Conservation (phyloP, 2,329 filamentous ascomycete species). For the Aspergillus felis region DNA sequence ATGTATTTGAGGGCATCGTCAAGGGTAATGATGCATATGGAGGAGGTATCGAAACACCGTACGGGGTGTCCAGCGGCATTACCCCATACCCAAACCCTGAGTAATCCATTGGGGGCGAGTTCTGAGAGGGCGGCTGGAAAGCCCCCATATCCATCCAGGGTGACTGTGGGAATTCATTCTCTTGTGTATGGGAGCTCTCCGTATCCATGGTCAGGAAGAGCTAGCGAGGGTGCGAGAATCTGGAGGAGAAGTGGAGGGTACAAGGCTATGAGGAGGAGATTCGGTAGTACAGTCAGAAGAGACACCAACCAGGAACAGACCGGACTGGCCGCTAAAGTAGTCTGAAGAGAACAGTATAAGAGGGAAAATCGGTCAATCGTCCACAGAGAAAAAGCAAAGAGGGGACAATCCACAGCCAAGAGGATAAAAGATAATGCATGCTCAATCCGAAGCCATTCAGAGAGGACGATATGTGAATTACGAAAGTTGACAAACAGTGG, state of each 20-base stretch:
- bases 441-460: slow-evolving; percentile 31
- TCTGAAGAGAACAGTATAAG: slow-evolving; percentile 5
- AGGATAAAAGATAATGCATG: slow-evolving; percentile 49
- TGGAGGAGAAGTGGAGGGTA: not conserved
- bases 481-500: slow-evolving; percentile 16
- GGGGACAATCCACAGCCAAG: slow-evolving; percentile 36
- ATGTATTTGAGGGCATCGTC: slow-evolving; percentile 64
- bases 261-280: not conserved
- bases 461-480: slow-evolving; percentile 19
- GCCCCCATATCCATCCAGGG: slow-evolving; percentile 45
- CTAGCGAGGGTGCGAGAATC: not conserved
- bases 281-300: not conserved
- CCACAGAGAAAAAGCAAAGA: slow-evolving; percentile 11
- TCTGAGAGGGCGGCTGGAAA: slow-evolving; percentile 53
- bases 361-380: slow-evolving; percentile 6
- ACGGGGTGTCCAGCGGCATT: slow-evolving; percentile 55
- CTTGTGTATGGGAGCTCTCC: slow-evolving; percentile 41
- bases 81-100: slow-evolving; percentile 61
- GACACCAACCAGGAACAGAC: slow-evolving; percentile 15
- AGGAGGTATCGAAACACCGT: slow-evolving; percentile 54
- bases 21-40: slow-evolving; percentile 60
- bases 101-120: slow-evolving; percentile 69
- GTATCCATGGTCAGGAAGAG: slow-evolving; percentile 38
- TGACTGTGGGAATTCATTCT: slow-evolving; percentile 42
- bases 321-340: slow-evolving; percentile 2